Base-by-base conservation (phyloP, 441 rosid species). In the Biscutella laevigata region DNA sequence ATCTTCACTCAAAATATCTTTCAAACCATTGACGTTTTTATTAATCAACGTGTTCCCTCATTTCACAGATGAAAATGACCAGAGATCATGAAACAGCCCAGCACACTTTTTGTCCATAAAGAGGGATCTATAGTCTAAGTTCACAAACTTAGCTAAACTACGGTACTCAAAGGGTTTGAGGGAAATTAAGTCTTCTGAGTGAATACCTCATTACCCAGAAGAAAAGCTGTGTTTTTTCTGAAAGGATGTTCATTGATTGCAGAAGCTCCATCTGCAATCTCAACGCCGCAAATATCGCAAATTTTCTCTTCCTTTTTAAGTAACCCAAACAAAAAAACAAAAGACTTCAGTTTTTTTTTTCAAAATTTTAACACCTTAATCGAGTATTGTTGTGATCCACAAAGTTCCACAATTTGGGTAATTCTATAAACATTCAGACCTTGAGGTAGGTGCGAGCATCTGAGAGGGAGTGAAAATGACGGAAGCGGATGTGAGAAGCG, bases 151-250 rank as follows among this genome's bases (percentile, higher is more conserved):
- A 17, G 4, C 26, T 3, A 32, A 14, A 32, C 0, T 21, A 9
- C 7, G 21, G 1, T 0, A 24, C 22, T 56, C 32, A 28, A 41
- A 21, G n/a, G 0, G 7, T n/a, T 7, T 11, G 16, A 7, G 12
- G 11, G 13, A 44, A 13, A 9, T 14, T 7, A 36, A 25, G 16
- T 28, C 11, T 36, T 53, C 38, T 20, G 27, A 29, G 43, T 58
- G n/a, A n/a, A n/a, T n/a, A 83, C 96, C 92, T 90, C 98, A 42
- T 90, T 90, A 47, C 98, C 96, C 1, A 90, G 84, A 58, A 90
- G 92, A 49, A 91, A 87, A 46, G 95, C 96, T 0, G 98, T 91
- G 67, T 74, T 87, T 63, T 61, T 80, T 57, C 72, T 77, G 35
- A 91, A 91, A 60, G 96, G 96, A 62, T 81, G 96, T 10, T 80